Base-by-base conservation (phyloP, 179 eudicot genomes). In the Heliamphora pulchella region DNA sequence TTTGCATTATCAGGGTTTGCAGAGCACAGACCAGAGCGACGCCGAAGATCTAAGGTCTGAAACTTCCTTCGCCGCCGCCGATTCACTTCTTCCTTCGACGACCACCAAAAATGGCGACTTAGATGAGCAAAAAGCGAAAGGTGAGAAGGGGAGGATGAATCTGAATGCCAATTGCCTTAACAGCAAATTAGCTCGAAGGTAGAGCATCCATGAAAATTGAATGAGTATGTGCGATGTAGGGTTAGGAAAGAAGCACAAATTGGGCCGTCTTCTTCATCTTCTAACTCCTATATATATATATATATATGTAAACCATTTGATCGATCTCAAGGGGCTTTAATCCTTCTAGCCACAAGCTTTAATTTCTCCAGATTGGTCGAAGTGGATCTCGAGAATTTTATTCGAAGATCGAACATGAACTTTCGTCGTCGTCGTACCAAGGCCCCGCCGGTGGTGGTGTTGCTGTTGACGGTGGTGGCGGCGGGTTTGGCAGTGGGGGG, bases 161-260 rank as follows among this genome's bases (percentile, higher is more conserved):
- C 1, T 31, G 39, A 31, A 31, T 31, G 39, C 39, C 39, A 31
- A 31, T 31, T 31, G 39, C 39, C 39, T 31, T 31, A 31, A 31
- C 39, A 31, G 39, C 80, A 41, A 9, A 68, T 53, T 43, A 78
- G 75, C 46, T 70, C 44, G 62, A 65, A 43, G 61, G 77, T 61
- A 79, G 80, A 77, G 79, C 61, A 39, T 48, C 80, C 87, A 81
- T 74, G 53, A 78, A 76, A 75, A 20, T 46, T 51, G 43, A 86
- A 84, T 84, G 88, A 79, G 75, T 63, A 64, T 81, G 74, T 78
- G 67, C 79, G 86, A 79, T 14, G 54, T 74, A 76, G 84, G 81
- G 88, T 89, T 88, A 91, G 91, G 91, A 85, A 64, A 86, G 78
- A 84, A 74, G 81, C 87, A 90, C 82, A 76, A 3, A 79, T 55